Percentiles rank a stretch among this genome's conserved stretches.
Evolutionary conservation across 148 eudicot genomes (phyloP).

Genomic region (Pouteria glomerata): DNA sequence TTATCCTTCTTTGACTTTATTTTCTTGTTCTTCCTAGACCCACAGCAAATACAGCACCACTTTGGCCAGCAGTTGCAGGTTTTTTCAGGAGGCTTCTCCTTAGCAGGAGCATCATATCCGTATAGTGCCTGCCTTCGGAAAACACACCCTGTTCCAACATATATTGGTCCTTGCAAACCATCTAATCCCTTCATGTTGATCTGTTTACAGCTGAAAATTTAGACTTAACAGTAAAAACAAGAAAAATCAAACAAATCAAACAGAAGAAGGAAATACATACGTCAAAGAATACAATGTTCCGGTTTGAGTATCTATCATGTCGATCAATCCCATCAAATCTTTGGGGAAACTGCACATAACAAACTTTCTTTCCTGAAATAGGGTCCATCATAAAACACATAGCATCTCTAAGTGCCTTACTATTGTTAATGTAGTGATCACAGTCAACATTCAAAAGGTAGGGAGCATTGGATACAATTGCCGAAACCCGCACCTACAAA

Average conservation of each 20-base stretch:
- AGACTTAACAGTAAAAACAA: background rate
- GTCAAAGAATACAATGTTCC: constrained; percentile 64
- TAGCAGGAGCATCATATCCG: constrained; percentile 61
- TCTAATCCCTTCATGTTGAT: constrained; percentile 71
- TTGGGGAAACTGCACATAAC: constrained; percentile 65
- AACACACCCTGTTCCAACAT: constrained; percentile 68
- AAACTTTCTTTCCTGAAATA: constrained; percentile 53
- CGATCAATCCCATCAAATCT: constrained; percentile 64
- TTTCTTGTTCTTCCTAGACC: constrained; percentile 54
- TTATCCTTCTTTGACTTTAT: constrained; percentile 51
- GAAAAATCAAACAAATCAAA: background rate
- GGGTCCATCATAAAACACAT: constrained; percentile 72
- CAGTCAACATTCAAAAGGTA: constrained; percentile 75
- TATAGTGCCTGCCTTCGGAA: constrained; percentile 68
- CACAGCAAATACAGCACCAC: constrained; percentile 52
- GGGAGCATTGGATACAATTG: constrained; percentile 75
- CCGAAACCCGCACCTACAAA: constrained; percentile 66
- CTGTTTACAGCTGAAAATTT: constrained; percentile 19
- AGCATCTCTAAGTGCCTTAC: constrained; percentile 60
- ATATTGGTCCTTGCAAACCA: constrained; percentile 73
- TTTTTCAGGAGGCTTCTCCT: constrained; percentile 52
- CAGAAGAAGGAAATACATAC: constrained; percentile 22
- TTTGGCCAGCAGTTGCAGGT: constrained; percentile 68
- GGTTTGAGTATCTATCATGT: constrained; percentile 62
- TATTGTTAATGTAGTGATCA: constrained; percentile 68